Evolutionary conservation across 306 rosid species (phyloP), one percentile per base, ranked within the genome.

Genomic region (Calophaca sinica): DNA sequence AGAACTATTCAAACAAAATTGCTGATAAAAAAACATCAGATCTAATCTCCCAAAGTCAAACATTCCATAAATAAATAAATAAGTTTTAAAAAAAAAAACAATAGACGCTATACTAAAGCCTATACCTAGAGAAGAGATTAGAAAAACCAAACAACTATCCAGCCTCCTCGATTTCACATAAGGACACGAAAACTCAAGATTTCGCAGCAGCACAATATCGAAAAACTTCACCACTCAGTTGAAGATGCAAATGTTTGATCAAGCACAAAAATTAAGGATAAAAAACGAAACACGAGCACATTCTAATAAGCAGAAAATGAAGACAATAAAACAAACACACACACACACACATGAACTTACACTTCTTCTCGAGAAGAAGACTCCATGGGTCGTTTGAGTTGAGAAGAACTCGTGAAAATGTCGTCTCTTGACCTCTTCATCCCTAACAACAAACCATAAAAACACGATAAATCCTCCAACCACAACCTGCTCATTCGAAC

Each of bases 281-380:
- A 8, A 9, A 72, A 5, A 9, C 59, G 54, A 53, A 77, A 28
- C 29, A 79, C 0, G 2, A 79, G 38, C 48, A 60, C 44, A 53
- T 64, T 61, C 54, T 68, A 69, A 26, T 42, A 50, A 51, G 49
- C 61, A 54, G 2, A 63, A 75, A 77, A 44, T 61, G 38, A 39
- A 74, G 38, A 52, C 2, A 68, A 68, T 2, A 29, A 66, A 51
- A 73, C 28, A 36, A 36, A 7, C 26, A 20, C 26, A 20, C 26
- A 20, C n/a, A 62, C 64, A 59, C 11, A 26, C 29, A 62, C 28
- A 80, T 6, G 58, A 70, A 77, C 88, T 88, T 44, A 92, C 96
- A 83, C 79, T 82, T 92, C 96, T 81, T 86, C 90, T 64, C 97
- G 86, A 9, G 96, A 75, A 36, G 96, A 73, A 28, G 92, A 80